Percentiles rank a stretch among this genome's conserved stretches.
Conservation (phyloP, 805 yeast genomes). For the Candida germanica region DNA sequence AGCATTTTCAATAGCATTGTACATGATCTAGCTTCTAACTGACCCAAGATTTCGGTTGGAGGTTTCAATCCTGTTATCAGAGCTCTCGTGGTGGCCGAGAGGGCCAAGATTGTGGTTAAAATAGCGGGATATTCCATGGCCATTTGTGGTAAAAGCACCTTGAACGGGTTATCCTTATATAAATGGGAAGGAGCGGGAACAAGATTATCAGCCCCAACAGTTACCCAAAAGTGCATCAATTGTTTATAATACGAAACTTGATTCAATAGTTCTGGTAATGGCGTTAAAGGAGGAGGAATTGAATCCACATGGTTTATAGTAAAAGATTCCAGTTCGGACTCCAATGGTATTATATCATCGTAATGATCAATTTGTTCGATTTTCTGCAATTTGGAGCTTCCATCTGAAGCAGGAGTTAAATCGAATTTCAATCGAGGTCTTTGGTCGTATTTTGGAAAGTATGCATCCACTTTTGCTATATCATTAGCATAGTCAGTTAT, state of each 20-base stretch:
- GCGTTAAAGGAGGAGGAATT: slow-evolving; percentile 36
- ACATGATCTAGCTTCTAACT: slow-evolving; percentile 54
- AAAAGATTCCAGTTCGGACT: slow-evolving; percentile 1
- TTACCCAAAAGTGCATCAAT: slow-evolving; percentile 59
- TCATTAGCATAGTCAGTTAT: slow-evolving; percentile 34
- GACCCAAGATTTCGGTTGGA: slow-evolving; percentile 45
- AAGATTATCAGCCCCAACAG: slow-evolving; percentile 56
- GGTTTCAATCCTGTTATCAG: slow-evolving; percentile 21
- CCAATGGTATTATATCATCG: slow-evolving; percentile 6
- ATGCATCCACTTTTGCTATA: slow-evolving; percentile 29
- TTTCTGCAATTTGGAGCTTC: background rate
- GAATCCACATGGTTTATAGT: slow-evolving; percentile 7
- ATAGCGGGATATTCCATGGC: slow-evolving; percentile 60
- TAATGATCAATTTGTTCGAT: slow-evolving; percentile 3
- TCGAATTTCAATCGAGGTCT: background rate
- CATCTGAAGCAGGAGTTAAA: background rate
- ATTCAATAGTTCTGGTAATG: slow-evolving; percentile 58
- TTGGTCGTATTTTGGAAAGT: slow-evolving; percentile 4
- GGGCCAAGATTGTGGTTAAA: slow-evolving; percentile 51
- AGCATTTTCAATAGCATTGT: slow-evolving; percentile 52
- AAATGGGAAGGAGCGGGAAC: slow-evolving; percentile 62
- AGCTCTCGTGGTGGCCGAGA: slow-evolving; percentile 33
- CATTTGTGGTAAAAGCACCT: slow-evolving; percentile 60
- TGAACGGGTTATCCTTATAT: slow-evolving; percentile 64
- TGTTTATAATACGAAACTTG: slow-evolving; percentile 60